A percentile compares a stretch with the other conserved stretches of the same genome.
Evolutionary conservation across 345 rosid genomes (phyloP).

Genomic region (Rhodomyrtus tomentosa): DNA sequence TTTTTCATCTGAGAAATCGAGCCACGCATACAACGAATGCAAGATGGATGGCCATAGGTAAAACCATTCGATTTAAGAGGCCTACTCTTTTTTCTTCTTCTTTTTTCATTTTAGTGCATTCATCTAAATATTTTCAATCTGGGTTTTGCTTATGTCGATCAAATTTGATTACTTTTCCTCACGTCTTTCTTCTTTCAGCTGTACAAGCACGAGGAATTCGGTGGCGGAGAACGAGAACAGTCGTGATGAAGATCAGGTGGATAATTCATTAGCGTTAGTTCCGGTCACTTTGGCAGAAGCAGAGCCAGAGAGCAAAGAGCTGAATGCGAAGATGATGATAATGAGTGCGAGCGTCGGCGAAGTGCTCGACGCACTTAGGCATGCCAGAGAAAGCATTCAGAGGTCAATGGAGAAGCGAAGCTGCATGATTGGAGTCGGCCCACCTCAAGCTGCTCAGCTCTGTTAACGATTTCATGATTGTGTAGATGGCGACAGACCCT

Average conservation of each 20-base stretch:
- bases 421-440: conserved; percentile 9
- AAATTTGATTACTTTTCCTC: neutral
- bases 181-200: neutral
- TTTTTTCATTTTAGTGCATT: neutral
- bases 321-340: neutral
- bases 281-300: conserved; percentile 8
- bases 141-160: neutral
- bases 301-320: conserved; percentile 6
- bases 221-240: conserved; percentile 4
- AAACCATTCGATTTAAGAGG: neutral
- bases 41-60: conserved; percentile 12
- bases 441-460: neutral
- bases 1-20: neutral
- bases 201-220: neutral
- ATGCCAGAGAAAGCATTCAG: conserved; percentile 2
- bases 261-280: conserved; percentile 33
- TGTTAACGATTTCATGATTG: neutral
- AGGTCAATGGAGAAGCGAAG: conserved; percentile 20
- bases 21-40: conserved; percentile 7
- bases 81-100: neutral
- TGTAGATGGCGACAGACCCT: neutral
- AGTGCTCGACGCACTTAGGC: conserved; percentile 36
- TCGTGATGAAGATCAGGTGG: conserved; percentile 4
- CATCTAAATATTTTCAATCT: neutral
- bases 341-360: conserved; percentile 19